These are phyloP conservation scores for Peronospora farinosa DNA, from an alignment of 352 stramenopile genomes.

Conservation along the genomic window DNA sequence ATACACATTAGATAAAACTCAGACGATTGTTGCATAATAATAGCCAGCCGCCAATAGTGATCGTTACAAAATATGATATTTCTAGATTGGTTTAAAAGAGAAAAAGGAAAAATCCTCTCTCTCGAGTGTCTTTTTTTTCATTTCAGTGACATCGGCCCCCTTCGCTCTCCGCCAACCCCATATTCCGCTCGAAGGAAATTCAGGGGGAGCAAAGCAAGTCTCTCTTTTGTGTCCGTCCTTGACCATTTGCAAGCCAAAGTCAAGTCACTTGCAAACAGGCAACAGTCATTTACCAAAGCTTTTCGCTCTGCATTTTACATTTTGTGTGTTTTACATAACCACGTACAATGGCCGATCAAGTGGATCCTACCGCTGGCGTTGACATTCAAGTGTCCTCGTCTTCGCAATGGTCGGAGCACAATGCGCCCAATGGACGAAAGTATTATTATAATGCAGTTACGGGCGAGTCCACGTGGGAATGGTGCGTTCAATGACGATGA, in stretches of 20 bases:
- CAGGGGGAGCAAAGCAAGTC: conserved; percentile 15
- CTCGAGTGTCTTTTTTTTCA: conserved; percentile 12
- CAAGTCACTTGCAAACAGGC: conserved; percentile 3
- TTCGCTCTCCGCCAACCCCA: conserved; percentile 21
- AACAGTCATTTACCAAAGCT: conserved; percentile 10
- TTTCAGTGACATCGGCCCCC: conserved; percentile 11
- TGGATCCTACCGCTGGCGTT: conserved; percentile 32
- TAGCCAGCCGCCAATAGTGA: no score
- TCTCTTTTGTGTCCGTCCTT: conserved; percentile 13
- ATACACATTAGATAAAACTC: conserved; percentile 5
- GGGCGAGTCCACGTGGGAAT: conserved; percentile 86
- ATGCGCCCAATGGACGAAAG: conserved; percentile 84
- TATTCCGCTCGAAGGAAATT: conserved; percentile 22
- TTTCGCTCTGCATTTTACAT: conserved; percentile 34
- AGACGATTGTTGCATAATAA: no score
- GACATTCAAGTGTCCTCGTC: conserved; percentile 34
- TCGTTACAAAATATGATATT: no score
- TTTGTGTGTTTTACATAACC: conserved; percentile 42
- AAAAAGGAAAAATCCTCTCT: conserved; percentile 5
- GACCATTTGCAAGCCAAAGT: conserved; percentile 3
- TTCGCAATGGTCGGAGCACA: conserved; percentile 86
- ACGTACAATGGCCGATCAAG: conserved; percentile 63
- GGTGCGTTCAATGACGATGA: conserved; percentile 29
- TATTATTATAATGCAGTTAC: conserved; percentile 91
- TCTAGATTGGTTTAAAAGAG: conserved; percentile 3